Conservation (phyloP, 2,329 filamentous ascomycete species). For the Botryotinia convoluta region DNA sequence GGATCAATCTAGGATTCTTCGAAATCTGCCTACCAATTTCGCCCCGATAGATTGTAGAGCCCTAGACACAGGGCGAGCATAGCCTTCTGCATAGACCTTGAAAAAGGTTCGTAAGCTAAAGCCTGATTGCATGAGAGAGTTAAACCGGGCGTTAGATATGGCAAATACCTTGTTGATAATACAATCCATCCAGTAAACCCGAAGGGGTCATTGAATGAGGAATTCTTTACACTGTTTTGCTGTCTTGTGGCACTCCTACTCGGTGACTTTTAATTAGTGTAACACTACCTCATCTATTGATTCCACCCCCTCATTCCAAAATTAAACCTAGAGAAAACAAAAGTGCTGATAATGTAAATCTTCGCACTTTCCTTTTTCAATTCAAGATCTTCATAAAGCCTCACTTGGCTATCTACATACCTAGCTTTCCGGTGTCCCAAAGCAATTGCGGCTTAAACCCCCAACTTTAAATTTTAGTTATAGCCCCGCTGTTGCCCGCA, state of each 20-base stretch:
- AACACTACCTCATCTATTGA: conserved; percentile 3
- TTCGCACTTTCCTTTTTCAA: neutral
- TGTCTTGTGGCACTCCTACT: conserved; percentile 14
- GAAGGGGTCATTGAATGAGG: neutral
- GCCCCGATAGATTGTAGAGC: conserved; percentile 9
- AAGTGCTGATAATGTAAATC: neutral
- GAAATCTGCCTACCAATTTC: neutral
- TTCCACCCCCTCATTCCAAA: conserved; percentile 4
- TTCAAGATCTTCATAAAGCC: neutral
- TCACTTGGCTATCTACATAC: neutral
- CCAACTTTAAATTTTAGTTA: conserved; percentile 9
- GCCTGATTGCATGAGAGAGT: conserved; percentile 16
- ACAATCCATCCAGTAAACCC: neutral
- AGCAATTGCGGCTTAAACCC: neutral
- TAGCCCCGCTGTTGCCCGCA: neutral
- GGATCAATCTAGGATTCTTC: neutral
- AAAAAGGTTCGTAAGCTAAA: conserved; percentile 1
- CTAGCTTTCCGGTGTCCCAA: neutral
- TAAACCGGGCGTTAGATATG: neutral
- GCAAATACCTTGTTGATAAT: conserved; percentile 8
- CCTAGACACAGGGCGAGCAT: neutral
- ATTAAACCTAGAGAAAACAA: neutral
- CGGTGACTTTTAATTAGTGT: conserved; percentile 1
- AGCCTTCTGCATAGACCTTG: conserved; percentile 3
- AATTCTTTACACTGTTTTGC: neutral